A percentile compares a stretch with the other conserved stretches of the same genome.
Evolutionary conservation across 306 rosid species (phyloP).

Genomic region (Acacia melanoxylon): DNA sequence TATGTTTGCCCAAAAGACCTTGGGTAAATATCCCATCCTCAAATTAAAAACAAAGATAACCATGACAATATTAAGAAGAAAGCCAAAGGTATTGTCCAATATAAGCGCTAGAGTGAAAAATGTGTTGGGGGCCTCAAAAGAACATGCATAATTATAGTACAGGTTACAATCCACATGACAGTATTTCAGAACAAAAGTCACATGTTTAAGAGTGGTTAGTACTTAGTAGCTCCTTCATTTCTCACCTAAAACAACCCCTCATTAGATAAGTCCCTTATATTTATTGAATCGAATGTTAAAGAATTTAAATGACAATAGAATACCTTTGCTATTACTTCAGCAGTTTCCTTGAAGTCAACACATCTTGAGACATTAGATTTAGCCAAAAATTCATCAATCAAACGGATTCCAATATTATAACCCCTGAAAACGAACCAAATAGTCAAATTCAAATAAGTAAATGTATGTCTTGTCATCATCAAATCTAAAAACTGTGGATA

Average conservation of each 20-base stretch:
- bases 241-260: neutral
- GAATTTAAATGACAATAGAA: neutral
- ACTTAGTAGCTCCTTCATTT: neutral
- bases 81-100: neutral
- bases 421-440: conserved; percentile 63
- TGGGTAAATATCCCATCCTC: neutral
- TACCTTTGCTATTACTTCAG: conserved; percentile 98
- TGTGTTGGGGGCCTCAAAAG: neutral
- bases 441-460: neutral
- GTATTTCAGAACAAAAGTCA: neutral
- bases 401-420: conserved; percentile 88
- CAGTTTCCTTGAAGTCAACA: conserved; percentile 90
- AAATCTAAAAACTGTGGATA: neutral
- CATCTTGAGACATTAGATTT: conserved; percentile 95
- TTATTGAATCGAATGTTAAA: neutral
- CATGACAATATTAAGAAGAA: neutral
- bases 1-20: neutral
- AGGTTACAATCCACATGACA: neutral
- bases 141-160: neutral
- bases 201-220: neutral
- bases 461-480: neutral
- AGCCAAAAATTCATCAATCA: conserved; percentile 96
- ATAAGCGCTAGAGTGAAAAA: neutral
- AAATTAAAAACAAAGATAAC: neutral
- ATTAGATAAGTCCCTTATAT: neutral